Percentiles rank a stretch among this genome's conserved stretches.
Conservation (phyloP, 2,329 filamentous ascomycete genomes). For the Penicillium sp. region DNA sequence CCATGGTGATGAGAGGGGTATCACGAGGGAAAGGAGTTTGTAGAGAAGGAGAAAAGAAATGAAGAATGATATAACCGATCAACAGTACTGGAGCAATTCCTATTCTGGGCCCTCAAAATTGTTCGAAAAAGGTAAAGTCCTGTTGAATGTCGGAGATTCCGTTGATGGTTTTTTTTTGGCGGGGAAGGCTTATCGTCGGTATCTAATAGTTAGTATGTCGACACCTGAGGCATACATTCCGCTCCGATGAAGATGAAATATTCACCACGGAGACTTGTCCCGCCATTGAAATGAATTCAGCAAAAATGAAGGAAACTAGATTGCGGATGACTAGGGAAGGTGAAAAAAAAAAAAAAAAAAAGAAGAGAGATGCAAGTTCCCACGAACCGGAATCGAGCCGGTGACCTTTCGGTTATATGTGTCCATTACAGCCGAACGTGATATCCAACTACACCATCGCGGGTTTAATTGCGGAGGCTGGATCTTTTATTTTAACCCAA, state of each 20-base stretch:
- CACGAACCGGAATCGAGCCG: conserved; percentile 4
- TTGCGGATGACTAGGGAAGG: no score
- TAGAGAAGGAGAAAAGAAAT: conserved; percentile 44
- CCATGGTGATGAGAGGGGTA: conserved; percentile 15
- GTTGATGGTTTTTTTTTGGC: not conserved
- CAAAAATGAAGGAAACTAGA: no score
- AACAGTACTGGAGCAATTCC: no score
- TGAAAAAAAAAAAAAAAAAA: not conserved
- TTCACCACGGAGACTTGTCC: not conserved
- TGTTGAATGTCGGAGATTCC: no score
- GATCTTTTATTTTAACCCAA: not conserved
- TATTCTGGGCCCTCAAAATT: no score
- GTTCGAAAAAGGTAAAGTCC: no score
- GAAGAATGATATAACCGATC: not conserved
- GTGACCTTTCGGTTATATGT: conserved; percentile 7
- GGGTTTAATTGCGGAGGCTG: not conserved
- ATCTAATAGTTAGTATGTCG: not conserved
- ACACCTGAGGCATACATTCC: not conserved
- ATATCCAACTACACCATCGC: conserved; percentile 6
- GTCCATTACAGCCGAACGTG: conserved; percentile 3
- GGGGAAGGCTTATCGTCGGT: not conserved
- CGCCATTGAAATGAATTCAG: no score
- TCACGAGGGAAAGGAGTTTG: not conserved
- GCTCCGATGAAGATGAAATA: not conserved
- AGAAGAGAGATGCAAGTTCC: not conserved